Base-by-base conservation (phyloP, 1,284 basidiomycete species). In the Sphaerobolus stellatus region DNA sequence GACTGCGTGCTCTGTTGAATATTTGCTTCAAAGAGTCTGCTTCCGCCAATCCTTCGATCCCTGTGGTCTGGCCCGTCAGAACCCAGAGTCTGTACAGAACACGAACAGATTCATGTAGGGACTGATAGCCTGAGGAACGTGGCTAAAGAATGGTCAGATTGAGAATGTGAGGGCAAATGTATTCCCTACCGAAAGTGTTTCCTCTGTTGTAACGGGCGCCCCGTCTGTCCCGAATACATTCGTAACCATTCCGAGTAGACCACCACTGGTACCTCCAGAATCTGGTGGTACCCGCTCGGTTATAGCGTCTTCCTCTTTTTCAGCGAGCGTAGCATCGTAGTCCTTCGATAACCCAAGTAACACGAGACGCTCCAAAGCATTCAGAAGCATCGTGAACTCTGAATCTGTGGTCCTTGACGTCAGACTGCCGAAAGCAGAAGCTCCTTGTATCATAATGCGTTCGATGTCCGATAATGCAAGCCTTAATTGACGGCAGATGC, bases 361-460 rank as follows among this genome's bases (percentile, higher is more conserved):
- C 22, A 93, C 78, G 5, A 97, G 73, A 25, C 92, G 79, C 63
- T 98, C 94, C 40, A 96, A 69, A 0, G 87, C 86, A 61, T 89
- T 91, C 25, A 95, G 77, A 3, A 95, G 73, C 81, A 90, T 92
- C 50, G 88, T 78, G 55, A 93, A 82, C 61, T 96, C 93, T 0
- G 89, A 82, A 64, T 97, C 94, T 1, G 88, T 91, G 1, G 58
- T 66, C 57, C 4, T 41, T 5, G 75, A 75, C 1, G 66, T 62
- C 11, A 77, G 64, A 61, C 81, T 81, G 45, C 52, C 53, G n/a
- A n/a, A 48, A 61, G 55, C 22, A 70, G 64, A 63, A 47, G 67
- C 73, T 52, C 74, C 64, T 29, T 63, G 45, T 29, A 62, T 53
- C 44, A 68, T 65, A 28, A 78, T 75, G 52, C 69, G 71, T 59